A percentile compares a stretch with the other conserved stretches of the same genome.
Evolutionary conservation across 2,329 filamentous ascomycete genomes (phyloP).

Genomic region (Venturia oleaginea): DNA sequence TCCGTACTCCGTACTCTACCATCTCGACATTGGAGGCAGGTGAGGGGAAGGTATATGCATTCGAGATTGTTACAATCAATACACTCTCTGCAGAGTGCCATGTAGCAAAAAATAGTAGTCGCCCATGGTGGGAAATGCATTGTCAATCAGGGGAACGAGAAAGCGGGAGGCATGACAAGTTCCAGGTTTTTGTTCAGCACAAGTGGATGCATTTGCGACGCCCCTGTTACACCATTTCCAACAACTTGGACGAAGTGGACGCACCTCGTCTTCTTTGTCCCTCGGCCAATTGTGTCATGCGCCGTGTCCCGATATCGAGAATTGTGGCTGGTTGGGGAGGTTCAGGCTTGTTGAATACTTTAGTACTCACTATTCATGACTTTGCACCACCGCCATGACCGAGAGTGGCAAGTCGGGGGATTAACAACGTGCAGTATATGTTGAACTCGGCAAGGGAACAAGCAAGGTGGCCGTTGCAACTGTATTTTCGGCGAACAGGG

Average conservation of each 20-base stretch:
- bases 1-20: background rate
- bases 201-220: conserved; percentile 1
- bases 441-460: background rate
- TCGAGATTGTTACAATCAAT: background rate
- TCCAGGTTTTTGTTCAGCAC: background rate
- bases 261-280: conserved; percentile 7
- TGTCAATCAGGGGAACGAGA: conserved; percentile 1
- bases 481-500: background rate
- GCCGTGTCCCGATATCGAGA: background rate
- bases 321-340: background rate
- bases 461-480: background rate
- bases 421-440: background rate
- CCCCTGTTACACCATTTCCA: conserved; percentile 4
- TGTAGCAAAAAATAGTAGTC: background rate
- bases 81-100: background rate
- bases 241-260: conserved; percentile 1
- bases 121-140: background rate
- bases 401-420: background rate
- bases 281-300: conserved; percentile 5
- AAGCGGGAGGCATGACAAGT: conserved; percentile 1
- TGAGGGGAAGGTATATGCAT: background rate
- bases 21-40: background rate
- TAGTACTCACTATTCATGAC: background rate
- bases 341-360: background rate
- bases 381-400: background rate